A percentile compares a stretch with the other conserved stretches of the same genome.
Conservation (phyloP, 2,329 filamentous ascomycete species). For the Hypomyces perniciosus region DNA sequence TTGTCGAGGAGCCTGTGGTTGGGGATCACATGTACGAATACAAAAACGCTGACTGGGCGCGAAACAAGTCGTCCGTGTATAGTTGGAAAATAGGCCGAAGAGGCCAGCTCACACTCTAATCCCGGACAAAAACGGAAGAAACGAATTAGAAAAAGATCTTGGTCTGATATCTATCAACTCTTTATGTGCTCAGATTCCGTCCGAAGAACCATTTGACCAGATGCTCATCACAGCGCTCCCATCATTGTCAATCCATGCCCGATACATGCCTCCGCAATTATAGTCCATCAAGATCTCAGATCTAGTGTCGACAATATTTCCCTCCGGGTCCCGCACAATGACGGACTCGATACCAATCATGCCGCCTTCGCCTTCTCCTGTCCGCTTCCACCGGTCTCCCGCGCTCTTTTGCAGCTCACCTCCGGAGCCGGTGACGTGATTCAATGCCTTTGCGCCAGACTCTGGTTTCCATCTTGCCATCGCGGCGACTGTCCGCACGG, state of each 20-base stretch:
- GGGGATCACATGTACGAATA: slow-evolving; percentile 4
- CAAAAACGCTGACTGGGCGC: background rate
- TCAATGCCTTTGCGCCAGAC: slow-evolving; percentile 53
- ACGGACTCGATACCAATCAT: slow-evolving; percentile 73
- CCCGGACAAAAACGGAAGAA: background rate
- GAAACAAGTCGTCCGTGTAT: slow-evolving; percentile 6
- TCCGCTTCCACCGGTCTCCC: slow-evolving; percentile 63
- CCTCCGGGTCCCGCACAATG: slow-evolving; percentile 39
- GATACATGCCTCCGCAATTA: slow-evolving; percentile 85
- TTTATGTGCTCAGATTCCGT: slow-evolving; percentile 10
- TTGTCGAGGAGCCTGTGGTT: background rate
- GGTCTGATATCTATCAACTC: background rate
- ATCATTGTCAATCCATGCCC: slow-evolving; percentile 65
- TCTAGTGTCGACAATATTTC: slow-evolving; percentile 34
- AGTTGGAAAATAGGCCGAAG: slow-evolving; percentile 4
- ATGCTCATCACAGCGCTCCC: slow-evolving; percentile 50
- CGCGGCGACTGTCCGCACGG: slow-evolving; percentile 65
- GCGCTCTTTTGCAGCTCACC: slow-evolving; percentile 73
- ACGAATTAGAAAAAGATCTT: background rate
- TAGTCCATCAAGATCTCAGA: slow-evolving; percentile 65
- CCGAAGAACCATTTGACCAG: slow-evolving; percentile 26
- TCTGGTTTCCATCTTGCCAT: slow-evolving; percentile 58
- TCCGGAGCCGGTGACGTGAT: slow-evolving; percentile 59
- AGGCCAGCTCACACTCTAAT: background rate
- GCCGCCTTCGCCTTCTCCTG: slow-evolving; percentile 76